Percentiles rank a stretch among this genome's conserved stretches.
phyloP scores from a whole-genome alignment of 495 filamentous ascomycete species.

The Staphylotrichum tortipilum region DNA sequence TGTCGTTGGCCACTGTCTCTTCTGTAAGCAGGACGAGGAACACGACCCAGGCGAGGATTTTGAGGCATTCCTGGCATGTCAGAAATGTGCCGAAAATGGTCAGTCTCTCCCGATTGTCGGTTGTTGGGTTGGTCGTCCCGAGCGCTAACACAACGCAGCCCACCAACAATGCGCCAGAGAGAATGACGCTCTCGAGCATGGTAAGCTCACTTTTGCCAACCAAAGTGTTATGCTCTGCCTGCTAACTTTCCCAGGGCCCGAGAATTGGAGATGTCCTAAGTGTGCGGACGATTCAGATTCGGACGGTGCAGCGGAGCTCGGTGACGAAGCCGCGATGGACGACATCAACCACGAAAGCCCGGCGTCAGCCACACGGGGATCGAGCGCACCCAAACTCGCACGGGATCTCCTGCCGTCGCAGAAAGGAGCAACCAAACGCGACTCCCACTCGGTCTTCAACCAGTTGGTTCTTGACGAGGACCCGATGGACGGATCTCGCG shows the following conservation, averaged over 20 bases:
- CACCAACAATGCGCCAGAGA: conserved; percentile 90
- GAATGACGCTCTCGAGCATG: conserved; percentile 52
- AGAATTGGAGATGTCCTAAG: conserved; percentile 69
- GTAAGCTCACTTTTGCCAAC: conserved; percentile 17
- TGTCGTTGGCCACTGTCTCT: conserved; percentile 62
- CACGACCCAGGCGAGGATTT: conserved; percentile 81
- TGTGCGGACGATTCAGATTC: conserved; percentile 58
- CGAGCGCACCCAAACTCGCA: conserved; percentile 48
- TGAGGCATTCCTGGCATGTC: conserved; percentile 74
- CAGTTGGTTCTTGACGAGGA: conserved; percentile 71
- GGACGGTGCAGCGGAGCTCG: conserved; percentile 26
- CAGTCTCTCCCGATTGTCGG: conserved; percentile 30
- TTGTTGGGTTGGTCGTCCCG: conserved; percentile 18
- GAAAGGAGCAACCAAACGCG: conserved; percentile 59
- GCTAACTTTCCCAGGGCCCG: conserved; percentile 42
- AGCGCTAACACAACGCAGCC: conserved; percentile 50
- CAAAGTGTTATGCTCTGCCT: not conserved
- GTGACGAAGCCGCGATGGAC: conserved; percentile 32
- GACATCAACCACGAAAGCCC: conserved; percentile 27
- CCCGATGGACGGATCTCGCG: conserved; percentile 74
- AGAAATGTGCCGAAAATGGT: conserved; percentile 84
- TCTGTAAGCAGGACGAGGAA: conserved; percentile 75
- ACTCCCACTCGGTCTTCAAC: conserved; percentile 79
- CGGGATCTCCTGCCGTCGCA: conserved; percentile 71
- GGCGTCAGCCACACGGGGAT: conserved; percentile 27